phyloP scores from a whole-genome alignment of 2,329 filamentous ascomycete species.

The Graphiopsis chlorocephala region DNA sequence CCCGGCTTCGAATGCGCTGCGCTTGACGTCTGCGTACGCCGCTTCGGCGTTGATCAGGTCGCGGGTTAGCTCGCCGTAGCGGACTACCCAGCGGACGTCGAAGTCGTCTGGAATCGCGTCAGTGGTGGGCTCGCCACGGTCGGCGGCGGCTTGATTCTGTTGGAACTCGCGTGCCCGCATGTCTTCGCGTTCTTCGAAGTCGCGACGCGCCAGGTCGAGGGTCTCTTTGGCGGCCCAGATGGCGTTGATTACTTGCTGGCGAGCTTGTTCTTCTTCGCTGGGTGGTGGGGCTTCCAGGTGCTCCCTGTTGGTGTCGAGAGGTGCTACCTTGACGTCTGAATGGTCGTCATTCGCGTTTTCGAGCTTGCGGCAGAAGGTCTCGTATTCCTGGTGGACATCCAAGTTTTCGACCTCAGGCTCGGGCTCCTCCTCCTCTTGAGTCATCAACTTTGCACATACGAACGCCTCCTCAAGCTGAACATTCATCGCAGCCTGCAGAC shows the following conservation, averaged over 20 bases:
- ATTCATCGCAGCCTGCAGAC: constrained; percentile 5
- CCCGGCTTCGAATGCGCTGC: constrained; percentile 13
- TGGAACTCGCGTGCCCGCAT: constrained; percentile 13
- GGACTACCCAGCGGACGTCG: constrained; percentile 19
- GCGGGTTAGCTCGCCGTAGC: constrained; percentile 19
- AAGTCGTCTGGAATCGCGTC: constrained; percentile 18
- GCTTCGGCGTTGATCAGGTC: constrained; percentile 23
- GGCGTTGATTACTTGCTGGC: constrained; percentile 2
- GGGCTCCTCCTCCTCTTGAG: background rate
- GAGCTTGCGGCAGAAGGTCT: background rate
- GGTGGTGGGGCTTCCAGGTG: constrained; percentile 3
- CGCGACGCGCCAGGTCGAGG: constrained; percentile 1
- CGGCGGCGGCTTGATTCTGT: background rate
- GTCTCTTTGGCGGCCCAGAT: background rate
- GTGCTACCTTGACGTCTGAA: too few relatives aligned
- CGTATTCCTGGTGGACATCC: constrained; percentile 20
- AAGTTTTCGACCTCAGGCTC: background rate
- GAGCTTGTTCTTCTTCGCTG: constrained; percentile 13
- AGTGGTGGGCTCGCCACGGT: constrained; percentile 1
- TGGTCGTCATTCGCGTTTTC: background rate
- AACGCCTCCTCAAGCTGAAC: constrained; percentile 19
- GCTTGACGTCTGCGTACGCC: constrained; percentile 17
- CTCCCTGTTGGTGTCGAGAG: constrained; percentile 11
- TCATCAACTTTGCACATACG: constrained; percentile 12
- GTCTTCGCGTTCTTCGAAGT: constrained; percentile 9